These are phyloP conservation scores for Ciborinia camelliae DNA, from an alignment of 2,329 filamentous ascomycete species.

Conservation along the genomic window DNA sequence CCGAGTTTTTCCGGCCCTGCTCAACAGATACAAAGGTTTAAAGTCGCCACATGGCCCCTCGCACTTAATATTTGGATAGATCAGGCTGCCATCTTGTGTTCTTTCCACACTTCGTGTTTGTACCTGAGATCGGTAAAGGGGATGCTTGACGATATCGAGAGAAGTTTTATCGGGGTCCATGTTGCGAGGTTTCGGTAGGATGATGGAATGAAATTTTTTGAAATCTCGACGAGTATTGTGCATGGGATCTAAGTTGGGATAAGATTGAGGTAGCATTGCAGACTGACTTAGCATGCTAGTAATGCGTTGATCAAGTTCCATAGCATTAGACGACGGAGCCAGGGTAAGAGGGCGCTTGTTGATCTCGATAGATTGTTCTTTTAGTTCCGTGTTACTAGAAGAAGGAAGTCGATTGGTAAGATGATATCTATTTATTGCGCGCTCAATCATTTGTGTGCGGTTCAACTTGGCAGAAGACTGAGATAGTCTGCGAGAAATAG, in stretches of 20 bases:
- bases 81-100: too few relatives aligned
- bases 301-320: too few relatives aligned
- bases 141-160: not conserved
- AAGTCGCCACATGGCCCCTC: not conserved
- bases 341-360: not conserved
- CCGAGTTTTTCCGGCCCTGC: not conserved
- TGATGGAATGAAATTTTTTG: not conserved
- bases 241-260: not conserved
- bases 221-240: not conserved
- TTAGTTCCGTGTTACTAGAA: not conserved
- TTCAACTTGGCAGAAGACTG: not conserved
- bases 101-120: not conserved
- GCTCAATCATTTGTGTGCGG: not conserved
- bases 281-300: too few relatives aligned
- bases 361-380: not conserved
- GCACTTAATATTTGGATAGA: too few relatives aligned
- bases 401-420: not conserved
- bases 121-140: not conserved
- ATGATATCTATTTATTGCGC: not conserved
- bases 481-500: not conserved
- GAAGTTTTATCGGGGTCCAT: too few relatives aligned
- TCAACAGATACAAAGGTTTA: not conserved
- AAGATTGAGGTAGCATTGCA: too few relatives aligned
- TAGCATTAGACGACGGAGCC: too few relatives aligned
- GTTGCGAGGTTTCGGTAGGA: not conserved